Base-by-base conservation (phyloP, 805 yeast genomes). In the Kazachstania bromeliacearum region DNA sequence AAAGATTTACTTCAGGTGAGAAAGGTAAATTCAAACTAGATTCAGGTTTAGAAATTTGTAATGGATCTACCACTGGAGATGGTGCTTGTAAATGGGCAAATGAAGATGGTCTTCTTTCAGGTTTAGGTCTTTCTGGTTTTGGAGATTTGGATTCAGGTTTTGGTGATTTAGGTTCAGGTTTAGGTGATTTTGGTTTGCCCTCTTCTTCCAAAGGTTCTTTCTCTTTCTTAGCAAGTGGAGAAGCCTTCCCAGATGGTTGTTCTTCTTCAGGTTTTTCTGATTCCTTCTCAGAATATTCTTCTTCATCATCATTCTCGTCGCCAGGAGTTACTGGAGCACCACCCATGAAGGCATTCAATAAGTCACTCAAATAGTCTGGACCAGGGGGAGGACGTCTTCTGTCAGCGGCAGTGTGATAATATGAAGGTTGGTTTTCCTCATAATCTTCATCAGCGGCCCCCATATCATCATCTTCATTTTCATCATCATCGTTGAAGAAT, bases 1-100 rank as follows among this genome's bases (percentile, higher is more conserved):
- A 75, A n/a, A 75, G 68, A 43, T 75, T 77, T 3, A 75, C 59
- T 37, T 72, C 70, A 17, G 82, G 81, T 8, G 79, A 70, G 41
- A 72, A 73, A 43, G 78, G 77, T 31, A 68, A 41, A 14, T 59
- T 55, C 19, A 60, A 40, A 26, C 62, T 58, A 8, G 57, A 42
- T 42, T 66, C 68, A 6, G 72, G 73, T 34, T 66, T 65, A 4
- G 73, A 67, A 2, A 68, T 63, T 45, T 67, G 67, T 19, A 68
- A 44, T 7, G 70, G 66, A 35, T 62, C 68, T 27, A 64, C 57
- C 7, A 51, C 41, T 6, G 64, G 61, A 0, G 62, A 47, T 24
- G 59, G 57, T 2, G 56, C 56, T 13, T 43, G 42, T 7, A 50
- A 33, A 36, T 55, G 60, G 16, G 53, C 39, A 21, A 37, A 31